Evolutionary conservation across 371 early-diverging fungal species (phyloP).

Genomic region (Lichtheimia hyalospora): DNA sequence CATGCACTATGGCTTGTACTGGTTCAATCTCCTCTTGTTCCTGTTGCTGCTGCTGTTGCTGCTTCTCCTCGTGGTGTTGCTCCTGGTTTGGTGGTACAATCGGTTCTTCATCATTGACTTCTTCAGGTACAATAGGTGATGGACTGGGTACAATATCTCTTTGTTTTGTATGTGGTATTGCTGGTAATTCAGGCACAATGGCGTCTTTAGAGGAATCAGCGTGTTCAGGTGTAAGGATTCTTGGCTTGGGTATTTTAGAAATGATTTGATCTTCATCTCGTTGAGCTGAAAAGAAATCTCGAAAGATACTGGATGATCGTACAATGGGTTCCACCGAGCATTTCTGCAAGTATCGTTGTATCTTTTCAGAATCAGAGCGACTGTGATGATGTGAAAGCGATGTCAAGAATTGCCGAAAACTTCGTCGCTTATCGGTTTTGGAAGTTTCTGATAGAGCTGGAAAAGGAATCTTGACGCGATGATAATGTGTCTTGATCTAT

Average conservation of each 20-base stretch:
- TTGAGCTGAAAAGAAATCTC: slow-evolving; percentile 51
- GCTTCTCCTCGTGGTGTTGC: background rate
- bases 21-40: background rate
- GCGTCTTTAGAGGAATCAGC: background rate
- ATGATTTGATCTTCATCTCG: slow-evolving; percentile 39
- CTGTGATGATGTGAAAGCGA: slow-evolving; percentile 24
- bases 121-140: background rate
- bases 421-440: slow-evolving; percentile 29
- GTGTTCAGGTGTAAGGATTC: background rate
- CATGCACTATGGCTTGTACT: background rate
- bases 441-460: slow-evolving; percentile 31
- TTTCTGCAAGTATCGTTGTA: slow-evolving; percentile 40
- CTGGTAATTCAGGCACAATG: slow-evolving; percentile 5
- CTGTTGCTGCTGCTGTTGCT: background rate
- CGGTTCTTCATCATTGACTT: background rate
- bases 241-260: slow-evolving; percentile 8
- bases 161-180: background rate
- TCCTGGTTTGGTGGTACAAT: background rate
- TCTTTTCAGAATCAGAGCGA: slow-evolving; percentile 47
- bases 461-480: slow-evolving; percentile 43
- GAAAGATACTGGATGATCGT: slow-evolving; percentile 33
- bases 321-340: slow-evolving; percentile 35
- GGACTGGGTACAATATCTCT: background rate
- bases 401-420: slow-evolving; percentile 29
- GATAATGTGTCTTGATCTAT: slow-evolving; percentile 45